Evolutionary conservation across 2,329 filamentous ascomycete genomes (phyloP), one percentile per base, ranked within the genome.

Genomic region (Pseudocercospora pini-densiflorae): DNA sequence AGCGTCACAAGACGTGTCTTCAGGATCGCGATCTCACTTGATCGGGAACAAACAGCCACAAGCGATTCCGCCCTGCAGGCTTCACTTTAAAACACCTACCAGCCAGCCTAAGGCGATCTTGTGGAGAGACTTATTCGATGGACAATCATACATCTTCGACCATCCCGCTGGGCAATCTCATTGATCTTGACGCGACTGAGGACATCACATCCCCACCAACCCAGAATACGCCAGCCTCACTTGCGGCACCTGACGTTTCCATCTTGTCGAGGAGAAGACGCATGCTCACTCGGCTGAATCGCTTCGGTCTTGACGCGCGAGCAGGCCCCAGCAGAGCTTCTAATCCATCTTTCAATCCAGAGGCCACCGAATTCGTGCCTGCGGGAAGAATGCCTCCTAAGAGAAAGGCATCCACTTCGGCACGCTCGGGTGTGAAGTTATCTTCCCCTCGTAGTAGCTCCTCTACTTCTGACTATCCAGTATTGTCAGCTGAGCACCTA

Each of bases 401-500:
- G 72, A 72, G 73, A 64, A 74, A 74, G 64, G 73, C 73, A 16
- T 71, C 73, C 3, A 70, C 72, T 0, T 70, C 66, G 19, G 67
- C 66, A 51, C 63, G 64, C 47, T 58, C 71, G 24, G 68, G 61
- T 36, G 57, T 53, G 45, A 58, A 54, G 19, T 40, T 62, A n/a
- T 63, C 65, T n/a, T 62, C 40, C 33, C 33, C 65, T 27, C 69
- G 63, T 57, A 36, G 19, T 27, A 54, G 57, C 40, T 49, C n/a
- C 16, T 29, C 61, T n/a, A 29, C 16, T 19, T 24, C 53, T 36
- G 61, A 65, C 10, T 60, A 65, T 24, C 68, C 70, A 2, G 64
- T 70, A 23, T 68, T 74, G 24, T 64, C 60, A 21, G 64, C 64
- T 23, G 64, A 70, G 23, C 68, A 73, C 29, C 24, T 74, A 9